phyloP scores from a whole-genome alignment of 352 stramenopile species.

The Stephanocyclus meneghinianus region DNA sequence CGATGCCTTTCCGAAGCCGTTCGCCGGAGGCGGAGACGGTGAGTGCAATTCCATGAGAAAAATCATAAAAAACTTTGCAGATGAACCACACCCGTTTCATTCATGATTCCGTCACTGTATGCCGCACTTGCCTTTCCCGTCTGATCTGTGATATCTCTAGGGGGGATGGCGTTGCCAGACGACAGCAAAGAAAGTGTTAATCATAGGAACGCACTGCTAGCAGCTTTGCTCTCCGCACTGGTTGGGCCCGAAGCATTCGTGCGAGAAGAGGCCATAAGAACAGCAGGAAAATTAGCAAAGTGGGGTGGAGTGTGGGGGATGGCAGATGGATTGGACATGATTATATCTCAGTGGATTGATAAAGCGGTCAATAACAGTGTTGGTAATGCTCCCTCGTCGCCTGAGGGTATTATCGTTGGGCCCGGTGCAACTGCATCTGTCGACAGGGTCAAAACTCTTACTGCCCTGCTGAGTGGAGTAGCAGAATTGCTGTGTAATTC shows the following conservation, averaged over 20 bases:
- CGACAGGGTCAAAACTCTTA: conserved; percentile 27
- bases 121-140: not conserved
- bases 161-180: not conserved
- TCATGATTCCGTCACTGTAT: not conserved
- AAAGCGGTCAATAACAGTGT: conserved; percentile 8
- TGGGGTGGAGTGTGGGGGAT: conserved; percentile 44
- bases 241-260: conserved; percentile 16
- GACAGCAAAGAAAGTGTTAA: conserved; percentile 9
- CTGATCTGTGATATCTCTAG: too few relatives aligned
- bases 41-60: not conserved
- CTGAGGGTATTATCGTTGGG: conserved; percentile 35
- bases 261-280: conserved; percentile 33
- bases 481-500: conserved; percentile 30
- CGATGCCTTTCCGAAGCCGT: conserved; percentile 42
- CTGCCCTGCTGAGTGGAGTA: conserved; percentile 21
- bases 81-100: not conserved
- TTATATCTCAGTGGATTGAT: conserved; percentile 37
- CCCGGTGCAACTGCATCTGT: conserved; percentile 10
- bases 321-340: conserved; percentile 27
- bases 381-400: not conserved
- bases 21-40: conserved; percentile 38
- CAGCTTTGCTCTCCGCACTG: conserved; percentile 20
- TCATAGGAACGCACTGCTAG: conserved; percentile 34
- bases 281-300: conserved; percentile 32
- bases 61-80: not conserved